These are phyloP conservation scores for Acanthamoeba lenticulata DNA, from an alignment of 208 protist species.

Conservation along the genomic window DNA sequence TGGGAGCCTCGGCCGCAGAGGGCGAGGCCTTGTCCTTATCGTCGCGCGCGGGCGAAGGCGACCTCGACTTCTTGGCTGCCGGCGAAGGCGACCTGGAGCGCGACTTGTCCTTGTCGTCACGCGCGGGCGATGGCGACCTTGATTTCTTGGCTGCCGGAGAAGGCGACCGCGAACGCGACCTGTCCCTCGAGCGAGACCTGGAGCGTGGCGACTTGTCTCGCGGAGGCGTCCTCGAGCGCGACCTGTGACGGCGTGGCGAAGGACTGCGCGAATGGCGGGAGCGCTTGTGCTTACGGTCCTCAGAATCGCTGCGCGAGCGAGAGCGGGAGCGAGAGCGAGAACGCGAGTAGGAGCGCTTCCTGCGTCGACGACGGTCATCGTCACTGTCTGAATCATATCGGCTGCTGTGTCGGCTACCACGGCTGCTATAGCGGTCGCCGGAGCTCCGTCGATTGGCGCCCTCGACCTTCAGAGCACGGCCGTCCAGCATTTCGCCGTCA, in stretches of 20 bases:
- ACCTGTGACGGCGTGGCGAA: too few species aligned
- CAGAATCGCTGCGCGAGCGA: not conserved
- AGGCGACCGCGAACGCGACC: not conserved
- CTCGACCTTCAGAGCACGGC: not conserved
- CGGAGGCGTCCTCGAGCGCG: too few species aligned
- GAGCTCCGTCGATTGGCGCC: not conserved
- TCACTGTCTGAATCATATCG: not conserved
- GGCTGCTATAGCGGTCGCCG: not conserved
- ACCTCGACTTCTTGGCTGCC: not conserved
- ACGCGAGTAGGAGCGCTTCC: not conserved
- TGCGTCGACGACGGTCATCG: not conserved
- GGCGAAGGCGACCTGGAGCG: not conserved
- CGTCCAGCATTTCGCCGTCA: conserved; percentile 2
- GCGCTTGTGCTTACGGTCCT: not conserved
- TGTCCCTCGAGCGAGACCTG: not conserved
- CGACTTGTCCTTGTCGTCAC: not conserved
- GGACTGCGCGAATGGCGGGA: not conserved
- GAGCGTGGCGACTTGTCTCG: not conserved
- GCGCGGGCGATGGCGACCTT: not conserved
- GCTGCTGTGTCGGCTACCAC: not conserved
- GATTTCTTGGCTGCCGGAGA: not conserved
- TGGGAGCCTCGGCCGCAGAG: too few species aligned
- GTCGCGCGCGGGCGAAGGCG: not conserved
- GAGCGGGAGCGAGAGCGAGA: not conserved
- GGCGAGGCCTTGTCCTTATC: not conserved